Conservation (phyloP, 139 green algal genomes). For the Choricystis sp. region DNA sequence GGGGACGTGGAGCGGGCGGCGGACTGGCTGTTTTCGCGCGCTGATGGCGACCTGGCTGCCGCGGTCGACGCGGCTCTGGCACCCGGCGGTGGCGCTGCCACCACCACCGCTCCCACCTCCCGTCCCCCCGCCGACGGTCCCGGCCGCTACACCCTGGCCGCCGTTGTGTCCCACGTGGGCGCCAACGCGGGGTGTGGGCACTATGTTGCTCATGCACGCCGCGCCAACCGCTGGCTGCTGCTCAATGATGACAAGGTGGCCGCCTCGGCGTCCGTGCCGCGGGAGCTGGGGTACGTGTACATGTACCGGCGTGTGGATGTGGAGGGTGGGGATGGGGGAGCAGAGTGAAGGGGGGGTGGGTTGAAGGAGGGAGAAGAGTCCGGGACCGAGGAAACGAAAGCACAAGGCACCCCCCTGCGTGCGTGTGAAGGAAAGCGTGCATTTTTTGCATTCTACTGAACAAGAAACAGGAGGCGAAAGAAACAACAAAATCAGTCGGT, state of each 20-base stretch:
- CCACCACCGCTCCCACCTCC: not conserved
- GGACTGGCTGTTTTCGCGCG: slow-evolving; percentile 85
- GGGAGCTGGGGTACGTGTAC: slow-evolving; percentile 90
- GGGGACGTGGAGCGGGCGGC: slow-evolving; percentile 74
- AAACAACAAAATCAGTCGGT: too few relatives aligned
- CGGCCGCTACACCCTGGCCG: slow-evolving; percentile 70
- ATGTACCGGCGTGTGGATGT: slow-evolving; percentile 43
- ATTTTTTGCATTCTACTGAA: too few relatives aligned
- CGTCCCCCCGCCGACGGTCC: slow-evolving; percentile 30
- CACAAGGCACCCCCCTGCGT: not conserved
- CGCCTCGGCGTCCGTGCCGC: slow-evolving; percentile 50
- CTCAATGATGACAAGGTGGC: slow-evolving; percentile 99
- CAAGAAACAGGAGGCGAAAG: too few relatives aligned
- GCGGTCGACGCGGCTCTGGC: slow-evolving; percentile 25
- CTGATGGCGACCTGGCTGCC: slow-evolving; percentile 62
- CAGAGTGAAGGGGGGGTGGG: not conserved
- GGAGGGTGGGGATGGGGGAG: not conserved
- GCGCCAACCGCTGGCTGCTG: slow-evolving; percentile 64
- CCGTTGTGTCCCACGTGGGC: slow-evolving; percentile 89
- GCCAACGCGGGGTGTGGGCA: slow-evolving; percentile 81
- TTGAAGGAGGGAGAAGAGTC: not conserved
- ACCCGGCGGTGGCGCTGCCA: not conserved
- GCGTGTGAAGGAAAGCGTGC: not conserved
- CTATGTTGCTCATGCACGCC: slow-evolving; percentile 77
- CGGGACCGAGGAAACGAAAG: not conserved